Evolutionary conservation across 805 yeast species (phyloP).

Genomic region (Ogataea dorogensis): DNA sequence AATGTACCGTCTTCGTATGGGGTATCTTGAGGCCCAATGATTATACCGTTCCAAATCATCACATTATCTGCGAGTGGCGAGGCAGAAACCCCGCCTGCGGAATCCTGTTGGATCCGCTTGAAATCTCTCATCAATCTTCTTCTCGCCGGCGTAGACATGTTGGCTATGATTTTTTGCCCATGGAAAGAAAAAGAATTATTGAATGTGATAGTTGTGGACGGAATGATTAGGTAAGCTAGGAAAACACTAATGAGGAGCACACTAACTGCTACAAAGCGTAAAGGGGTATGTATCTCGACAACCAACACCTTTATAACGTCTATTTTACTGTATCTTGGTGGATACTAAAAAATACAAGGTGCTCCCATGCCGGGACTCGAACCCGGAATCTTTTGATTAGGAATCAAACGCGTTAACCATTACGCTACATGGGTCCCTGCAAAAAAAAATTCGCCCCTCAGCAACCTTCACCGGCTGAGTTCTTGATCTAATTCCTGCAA

Average conservation of each 20-base stretch:
- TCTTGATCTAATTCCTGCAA: conserved; percentile 1
- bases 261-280: not conserved
- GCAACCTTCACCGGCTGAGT: conserved; percentile 1
- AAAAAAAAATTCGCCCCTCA: conserved; percentile 11
- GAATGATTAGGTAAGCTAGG: conserved; percentile 4
- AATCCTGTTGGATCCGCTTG: conserved; percentile 97
- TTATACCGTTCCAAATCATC: conserved; percentile 97
- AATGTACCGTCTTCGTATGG: conserved; percentile 99
- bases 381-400: conserved; percentile 59
- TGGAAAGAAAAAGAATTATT: conserved; percentile 12
- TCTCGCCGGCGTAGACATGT: conserved; percentile 97
- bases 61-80: conserved; percentile 96
- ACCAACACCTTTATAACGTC: too few relatives aligned
- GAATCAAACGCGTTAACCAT: conserved; percentile 61
- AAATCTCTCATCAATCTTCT: conserved; percentile 98
- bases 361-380: conserved; percentile 47
- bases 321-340: not conserved
- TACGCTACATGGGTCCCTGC: conserved; percentile 48
- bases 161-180: conserved; percentile 8
- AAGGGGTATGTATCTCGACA: too few relatives aligned
- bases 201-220: not conserved
- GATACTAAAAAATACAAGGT: conserved; percentile 9
- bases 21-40: conserved; percentile 95
- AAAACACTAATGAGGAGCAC: not conserved
- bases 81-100: conserved; percentile 97